These are phyloP conservation scores for Arachis hypogaea DNA, from an alignment of 306 rosid genomes.

Conservation along the genomic window DNA sequence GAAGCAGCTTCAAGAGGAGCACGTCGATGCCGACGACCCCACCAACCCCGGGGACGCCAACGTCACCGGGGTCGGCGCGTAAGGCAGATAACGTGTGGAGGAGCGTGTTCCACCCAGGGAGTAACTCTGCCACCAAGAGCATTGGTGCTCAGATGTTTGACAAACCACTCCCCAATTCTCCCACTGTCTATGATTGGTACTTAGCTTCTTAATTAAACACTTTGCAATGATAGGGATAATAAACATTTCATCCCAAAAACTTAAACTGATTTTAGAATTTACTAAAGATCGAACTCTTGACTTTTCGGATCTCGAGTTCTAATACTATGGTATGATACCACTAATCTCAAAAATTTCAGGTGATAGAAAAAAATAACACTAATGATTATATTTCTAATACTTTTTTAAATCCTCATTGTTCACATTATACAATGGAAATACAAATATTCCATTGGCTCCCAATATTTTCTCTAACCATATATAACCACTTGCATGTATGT, in stretches of 20 bases:
- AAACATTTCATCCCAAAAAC: too few relatives aligned
- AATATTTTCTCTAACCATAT: too few relatives aligned
- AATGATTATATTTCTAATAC: too few relatives aligned
- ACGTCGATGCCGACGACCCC: slow-evolving; percentile 57
- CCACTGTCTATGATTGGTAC: slow-evolving; percentile 95
- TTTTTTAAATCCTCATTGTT: too few relatives aligned
- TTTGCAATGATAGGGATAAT: not conserved
- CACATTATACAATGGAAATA: too few relatives aligned
- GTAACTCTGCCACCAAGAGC: slow-evolving; percentile 72
- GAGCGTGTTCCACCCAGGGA: slow-evolving; percentile 96
- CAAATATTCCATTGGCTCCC: too few relatives aligned
- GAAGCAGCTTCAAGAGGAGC: slow-evolving; percentile 48
- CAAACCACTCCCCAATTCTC: slow-evolving; percentile 85
- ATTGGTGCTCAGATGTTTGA: slow-evolving; percentile 73
- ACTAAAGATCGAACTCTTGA: too few relatives aligned
- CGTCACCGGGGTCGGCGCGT: slow-evolving; percentile 62
- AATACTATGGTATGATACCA: too few relatives aligned
- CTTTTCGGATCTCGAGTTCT: too few relatives aligned
- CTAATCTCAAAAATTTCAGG: too few relatives aligned
- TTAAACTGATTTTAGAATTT: too few relatives aligned
- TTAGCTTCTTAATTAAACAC: not conserved
- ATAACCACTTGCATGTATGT: slow-evolving; percentile 5
- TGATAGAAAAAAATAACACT: too few relatives aligned
- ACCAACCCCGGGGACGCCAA: slow-evolving; percentile 63
- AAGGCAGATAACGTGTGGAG: slow-evolving; percentile 91